Conservation (phyloP, 2,329 filamentous ascomycete genomes). For the Trichoderma gracile region DNA sequence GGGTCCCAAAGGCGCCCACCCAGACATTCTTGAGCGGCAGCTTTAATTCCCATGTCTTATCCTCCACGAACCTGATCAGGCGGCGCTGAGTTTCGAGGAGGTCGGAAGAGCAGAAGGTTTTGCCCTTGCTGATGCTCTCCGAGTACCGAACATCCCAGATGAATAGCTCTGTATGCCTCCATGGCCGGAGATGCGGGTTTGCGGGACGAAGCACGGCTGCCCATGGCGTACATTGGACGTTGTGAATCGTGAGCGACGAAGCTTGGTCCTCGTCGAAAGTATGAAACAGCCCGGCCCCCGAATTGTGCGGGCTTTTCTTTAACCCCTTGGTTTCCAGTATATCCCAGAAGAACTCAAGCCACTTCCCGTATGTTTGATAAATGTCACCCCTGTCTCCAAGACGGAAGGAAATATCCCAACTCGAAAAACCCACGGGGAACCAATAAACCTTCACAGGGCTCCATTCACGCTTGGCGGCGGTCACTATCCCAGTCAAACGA, state of each 20-base stretch:
- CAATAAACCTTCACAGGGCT: conserved; percentile 39
- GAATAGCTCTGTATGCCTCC: conserved; percentile 48
- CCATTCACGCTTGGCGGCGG: conserved; percentile 7
- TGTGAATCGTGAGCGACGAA: conserved; percentile 24
- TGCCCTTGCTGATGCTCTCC: conserved; percentile 30
- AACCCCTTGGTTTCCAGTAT: neutral
- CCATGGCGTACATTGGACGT: conserved; percentile 50
- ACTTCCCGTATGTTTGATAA: conserved; percentile 32
- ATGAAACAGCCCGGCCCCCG: conserved; percentile 50
- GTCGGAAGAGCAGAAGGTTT: conserved; percentile 35
- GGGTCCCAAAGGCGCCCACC: conserved; percentile 43
- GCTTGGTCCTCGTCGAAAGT: conserved; percentile 46
- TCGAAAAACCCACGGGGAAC: conserved; percentile 46
- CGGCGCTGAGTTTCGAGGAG: conserved; percentile 50
- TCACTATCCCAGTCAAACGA: neutral
- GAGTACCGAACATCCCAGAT: conserved; percentile 53
- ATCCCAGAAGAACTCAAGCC: conserved; percentile 31
- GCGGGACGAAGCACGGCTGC: conserved; percentile 50
- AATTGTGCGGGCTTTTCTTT: conserved; percentile 29
- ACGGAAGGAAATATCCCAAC: conserved; percentile 32
- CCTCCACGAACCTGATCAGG: conserved; percentile 43
- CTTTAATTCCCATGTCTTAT: conserved; percentile 31
- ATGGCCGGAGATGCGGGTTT: conserved; percentile 40
- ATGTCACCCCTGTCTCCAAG: conserved; percentile 29
- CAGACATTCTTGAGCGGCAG: conserved; percentile 48